Base-by-base conservation (phyloP, 2,329 filamentous ascomycete genomes). In the Cladosporium phlei region DNA sequence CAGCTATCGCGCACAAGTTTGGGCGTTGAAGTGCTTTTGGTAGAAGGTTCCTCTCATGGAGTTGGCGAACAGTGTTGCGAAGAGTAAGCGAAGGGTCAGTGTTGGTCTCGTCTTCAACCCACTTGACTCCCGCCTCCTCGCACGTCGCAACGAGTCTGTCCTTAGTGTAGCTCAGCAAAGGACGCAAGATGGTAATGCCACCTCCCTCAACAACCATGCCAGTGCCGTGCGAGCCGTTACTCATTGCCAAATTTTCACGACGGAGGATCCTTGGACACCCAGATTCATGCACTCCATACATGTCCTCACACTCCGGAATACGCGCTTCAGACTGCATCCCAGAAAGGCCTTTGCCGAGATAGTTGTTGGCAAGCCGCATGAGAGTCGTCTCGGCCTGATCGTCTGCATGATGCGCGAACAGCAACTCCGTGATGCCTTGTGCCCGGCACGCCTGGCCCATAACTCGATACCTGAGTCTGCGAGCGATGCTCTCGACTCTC, bases 361-460 rank as follows among this genome's bases (percentile, higher is more conserved):
- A 85, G 0, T 83, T 82, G 3, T 73, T 72, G 7, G 83, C 66
- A 27, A 97, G 66, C 32, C 93, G 79, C 82, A 89, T 86, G 38
- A 97, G 68, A 3, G 94, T 75, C 0, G 90, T 96, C 69, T 98
- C 93, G 47, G 89, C 85, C 60, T 93, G 88, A 59, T 98, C 93
- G 59, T 96, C 90, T 52, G 78, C 73, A 63, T 98, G 93, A 62
- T 98, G 93, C 3, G 84, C 93, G 21, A 94, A 70, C 29, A 96
- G 76, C 2, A 97, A 64, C 16, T 79, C 78, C 4, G 66, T 67
- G 3, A 86, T 77, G 0, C 68, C 62, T 5, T 69, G 55, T 1
- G 68, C 62, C 12, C 66, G 65, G 61, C 86, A 89, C 6, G 75
- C 73, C 11, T 57, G 61, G 1, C 86, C 90, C 1, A 97, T 66